phyloP scores from a whole-genome alignment of 1,284 basidiomycete species.

The Cerrena zonata region DNA sequence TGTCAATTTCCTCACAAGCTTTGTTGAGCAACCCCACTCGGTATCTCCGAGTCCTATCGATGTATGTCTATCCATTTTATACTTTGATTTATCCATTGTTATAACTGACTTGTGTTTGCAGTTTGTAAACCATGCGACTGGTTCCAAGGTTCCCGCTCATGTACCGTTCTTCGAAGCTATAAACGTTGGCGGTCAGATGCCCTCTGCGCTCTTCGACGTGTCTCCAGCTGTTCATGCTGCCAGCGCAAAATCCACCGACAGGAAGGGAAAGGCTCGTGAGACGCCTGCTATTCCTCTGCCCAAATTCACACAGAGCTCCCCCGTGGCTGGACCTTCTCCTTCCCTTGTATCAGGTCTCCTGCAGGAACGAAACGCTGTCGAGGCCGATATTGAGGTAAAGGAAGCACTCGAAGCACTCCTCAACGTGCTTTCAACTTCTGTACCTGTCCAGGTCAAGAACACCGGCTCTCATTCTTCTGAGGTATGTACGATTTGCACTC shows the following conservation, averaged over 20 bases:
- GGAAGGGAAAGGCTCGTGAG: conserved; percentile 19
- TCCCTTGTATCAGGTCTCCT: conserved; percentile 15
- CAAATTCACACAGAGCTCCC: neutral
- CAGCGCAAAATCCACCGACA: conserved; percentile 3
- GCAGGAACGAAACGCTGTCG: conserved; percentile 12
- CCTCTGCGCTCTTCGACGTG: neutral
- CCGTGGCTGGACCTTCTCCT: neutral
- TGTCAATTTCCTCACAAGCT: neutral
- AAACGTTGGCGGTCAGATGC: neutral
- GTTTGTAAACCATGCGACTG: neutral
- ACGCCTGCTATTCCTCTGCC: conserved; percentile 9
- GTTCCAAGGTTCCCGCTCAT: neutral
- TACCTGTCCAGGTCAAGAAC: neutral
- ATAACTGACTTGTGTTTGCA: neutral
- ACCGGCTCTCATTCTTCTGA: conserved; percentile 2
- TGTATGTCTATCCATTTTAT: neutral
- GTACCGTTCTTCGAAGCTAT: neutral
- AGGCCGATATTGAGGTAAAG: conserved; percentile 14
- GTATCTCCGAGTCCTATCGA: neutral
- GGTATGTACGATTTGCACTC: neutral
- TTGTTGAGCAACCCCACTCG: neutral
- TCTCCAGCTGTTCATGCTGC: neutral
- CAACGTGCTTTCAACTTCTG: conserved; percentile 7
- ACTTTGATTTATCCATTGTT: neutral
- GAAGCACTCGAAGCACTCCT: conserved; percentile 15